Base-by-base conservation (phyloP, 164 flowering plant species). In the Dillenia suffruticosa region DNA sequence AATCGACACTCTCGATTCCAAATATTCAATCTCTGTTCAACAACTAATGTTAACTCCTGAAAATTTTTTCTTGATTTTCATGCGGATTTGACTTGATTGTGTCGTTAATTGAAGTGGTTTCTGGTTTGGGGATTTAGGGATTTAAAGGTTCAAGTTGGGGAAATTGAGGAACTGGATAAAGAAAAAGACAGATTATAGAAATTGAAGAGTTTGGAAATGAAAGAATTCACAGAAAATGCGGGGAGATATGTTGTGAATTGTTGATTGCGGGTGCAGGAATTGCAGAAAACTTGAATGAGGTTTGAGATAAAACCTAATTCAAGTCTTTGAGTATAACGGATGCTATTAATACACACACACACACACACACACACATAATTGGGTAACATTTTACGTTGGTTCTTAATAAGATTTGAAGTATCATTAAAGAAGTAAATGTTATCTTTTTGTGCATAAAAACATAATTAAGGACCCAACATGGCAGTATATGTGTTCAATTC, bases 111-210 rank as follows among this genome's bases (percentile, higher is more conserved):
- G 55, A 46, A 10, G 1, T 15, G 8, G 12, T 14, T 32, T 45
- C 16, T 62, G 49, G 16, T 53, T 51, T 61, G 12, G 12, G 49
- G 12, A 16, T 57, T 49, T 59, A 83, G 88, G 77, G 75, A 15
- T 67, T 70, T 82, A 72, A 77, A 70, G 74, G 51, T 62, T 57
- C 87, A 84, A 63, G 65, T 77, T 46, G 81, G 70, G 61, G 78
- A 67, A 78, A 71, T 84, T 9, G 80, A 76, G 66, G 76, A 72
- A 56, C 9, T 61, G 54, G 78, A 81, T 64, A 70, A 75, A 75
- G 77, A 79, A 68, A 82, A 71, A 64, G 72, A 82, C 19, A 58
- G 64, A 57, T 76, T 68, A 65, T 86, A 81, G 45, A 73, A 64
- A 12, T 9, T 47, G 60, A 78, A 81, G 64, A 15, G 64, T 0